Conservation (phyloP, 257 asterid genomes). For the Galeopsis tetrahit region DNA sequence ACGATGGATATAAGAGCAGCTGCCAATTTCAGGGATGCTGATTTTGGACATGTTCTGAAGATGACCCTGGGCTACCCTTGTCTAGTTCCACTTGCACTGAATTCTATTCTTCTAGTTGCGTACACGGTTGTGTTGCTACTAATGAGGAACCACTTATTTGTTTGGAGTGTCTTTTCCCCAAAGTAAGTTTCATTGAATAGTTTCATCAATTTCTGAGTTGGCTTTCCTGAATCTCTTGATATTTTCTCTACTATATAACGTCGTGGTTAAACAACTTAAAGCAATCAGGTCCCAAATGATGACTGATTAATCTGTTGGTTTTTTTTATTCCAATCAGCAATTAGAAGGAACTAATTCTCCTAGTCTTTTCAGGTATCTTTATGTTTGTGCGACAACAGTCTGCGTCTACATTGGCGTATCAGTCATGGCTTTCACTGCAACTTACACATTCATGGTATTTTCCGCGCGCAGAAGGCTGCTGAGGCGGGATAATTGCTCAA, state of each 20-base stretch:
- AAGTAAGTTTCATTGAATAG: conserved; percentile 57
- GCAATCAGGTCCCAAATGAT: neutral
- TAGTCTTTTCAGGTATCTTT: conserved; percentile 64
- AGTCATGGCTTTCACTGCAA: conserved; percentile 49
- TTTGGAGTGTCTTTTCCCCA: conserved; percentile 97
- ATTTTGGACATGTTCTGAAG: conserved; percentile 55
- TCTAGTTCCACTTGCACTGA: conserved; percentile 72
- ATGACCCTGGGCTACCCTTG: conserved; percentile 64
- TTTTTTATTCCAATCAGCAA: neutral
- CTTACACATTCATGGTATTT: conserved; percentile 50
- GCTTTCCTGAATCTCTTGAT: neutral
- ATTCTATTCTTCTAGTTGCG: conserved; percentile 68
- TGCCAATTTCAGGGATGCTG: conserved; percentile 31
- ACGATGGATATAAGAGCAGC: conserved; percentile 38
- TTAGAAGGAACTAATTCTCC: neutral
- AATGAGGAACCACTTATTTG: conserved; percentile 88
- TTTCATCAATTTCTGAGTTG: neutral
- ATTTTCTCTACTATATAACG: neutral
- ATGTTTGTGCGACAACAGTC: conserved; percentile 76
- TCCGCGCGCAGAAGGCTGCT: conserved; percentile 35
- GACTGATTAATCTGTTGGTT: neutral
- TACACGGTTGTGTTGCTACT: conserved; percentile 70
- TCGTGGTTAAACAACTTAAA: neutral
- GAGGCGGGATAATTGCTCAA: conserved; percentile 26
- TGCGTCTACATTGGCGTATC: conserved; percentile 70